Base-by-base conservation (phyloP, 78 protist genomes). In the Planoprotostelium fungivorum region DNA sequence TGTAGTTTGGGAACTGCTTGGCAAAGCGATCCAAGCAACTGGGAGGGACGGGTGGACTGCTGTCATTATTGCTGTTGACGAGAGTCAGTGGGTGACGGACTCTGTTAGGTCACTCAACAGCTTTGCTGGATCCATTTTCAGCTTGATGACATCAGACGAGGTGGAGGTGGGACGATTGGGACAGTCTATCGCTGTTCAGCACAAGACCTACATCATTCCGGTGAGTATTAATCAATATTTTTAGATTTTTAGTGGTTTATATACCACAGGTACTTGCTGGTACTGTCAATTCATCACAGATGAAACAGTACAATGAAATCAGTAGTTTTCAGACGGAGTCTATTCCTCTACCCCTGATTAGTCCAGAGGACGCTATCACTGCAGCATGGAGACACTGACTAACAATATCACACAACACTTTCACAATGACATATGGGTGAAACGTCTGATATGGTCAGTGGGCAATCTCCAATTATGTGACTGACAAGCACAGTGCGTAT, bases 21-120 rank as follows among this genome's bases (percentile, higher is more conserved):
- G 73, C 73, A 51, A 51, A 51, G 73, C 73, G 73, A 51, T 51
- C 73, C 73, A 51, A 51, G 73, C 73, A 51, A 51, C 73, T 51
- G 73, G 73, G 73, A 51, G 73, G 73, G 73, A 51, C 73, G 73
- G 73, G 73, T 51, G 73, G 73, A 51, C 73, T 51, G 73, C 73
- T 16, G 73, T 51, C 73, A 51, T 51, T 51, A 51, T 51, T 51
- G 73, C 73, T 51, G 73, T 51, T 16, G 73, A 51, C 73, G 73
- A 51, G 73, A 51, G 73, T 51, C 73, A 51, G 73, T 51, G 73
- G 73, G 73, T 51, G 73, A 51, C 73, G 73, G 73, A 51, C 73
- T 51, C 73, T 51, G 73, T 51, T 51, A 51, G 73, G 73, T 51
- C 73, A 51, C 73, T 51, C 73, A 51, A 51, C 16, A 51, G 73